Conservation (phyloP, 2,329 filamentous ascomycete genomes). For the Fusarium sp. region DNA sequence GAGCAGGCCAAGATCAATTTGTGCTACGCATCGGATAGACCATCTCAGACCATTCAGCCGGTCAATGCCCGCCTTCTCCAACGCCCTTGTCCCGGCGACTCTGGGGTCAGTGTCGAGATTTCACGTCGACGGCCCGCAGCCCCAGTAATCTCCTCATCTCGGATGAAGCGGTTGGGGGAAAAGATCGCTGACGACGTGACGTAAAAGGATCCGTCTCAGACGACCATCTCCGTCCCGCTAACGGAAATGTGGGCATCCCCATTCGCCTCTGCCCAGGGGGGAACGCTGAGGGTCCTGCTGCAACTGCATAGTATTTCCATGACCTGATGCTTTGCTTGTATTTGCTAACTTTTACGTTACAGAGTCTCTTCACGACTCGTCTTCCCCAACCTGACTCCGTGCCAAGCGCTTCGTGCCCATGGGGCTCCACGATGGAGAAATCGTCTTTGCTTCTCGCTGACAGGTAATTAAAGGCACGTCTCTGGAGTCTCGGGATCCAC, state of each 20-base stretch:
- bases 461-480: neutral
- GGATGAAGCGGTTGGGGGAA: conserved; percentile 13
- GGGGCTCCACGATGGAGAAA: conserved; percentile 38
- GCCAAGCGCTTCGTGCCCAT: conserved; percentile 24
- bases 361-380: conserved; percentile 22
- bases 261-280: neutral
- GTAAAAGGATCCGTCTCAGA: conserved; percentile 28
- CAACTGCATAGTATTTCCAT: conserved; percentile 24
- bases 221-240: conserved; percentile 4
- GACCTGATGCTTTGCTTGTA: conserved; percentile 35
- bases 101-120: neutral
- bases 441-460: neutral
- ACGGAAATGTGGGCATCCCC: neutral
- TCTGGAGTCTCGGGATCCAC: conserved; percentile 4
- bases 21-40: neutral
- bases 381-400: conserved; percentile 9
- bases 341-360: conserved; percentile 46
- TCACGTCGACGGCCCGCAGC: neutral
- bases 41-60: neutral
- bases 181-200: conserved; percentile 42
- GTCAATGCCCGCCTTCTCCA: conserved; percentile 1
- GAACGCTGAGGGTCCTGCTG: conserved; percentile 1
- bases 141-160: conserved; percentile 11
- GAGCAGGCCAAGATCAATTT: neutral
- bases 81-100: neutral